Conservation (phyloP, 164 flowering plant genomes). For the Cinnamomum micranthum region DNA sequence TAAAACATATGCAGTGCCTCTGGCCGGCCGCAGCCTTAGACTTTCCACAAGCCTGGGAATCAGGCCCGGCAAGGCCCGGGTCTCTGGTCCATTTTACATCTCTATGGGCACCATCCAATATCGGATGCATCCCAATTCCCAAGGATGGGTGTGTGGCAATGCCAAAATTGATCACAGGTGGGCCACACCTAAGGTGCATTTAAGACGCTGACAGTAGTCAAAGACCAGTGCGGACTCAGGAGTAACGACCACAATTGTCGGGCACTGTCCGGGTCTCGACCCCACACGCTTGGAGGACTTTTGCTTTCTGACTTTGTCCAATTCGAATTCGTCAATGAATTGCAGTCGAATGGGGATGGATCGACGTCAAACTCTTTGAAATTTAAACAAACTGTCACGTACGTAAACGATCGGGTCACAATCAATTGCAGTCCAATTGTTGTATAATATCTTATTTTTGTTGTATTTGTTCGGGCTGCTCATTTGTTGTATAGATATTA, state of each 20-base stretch:
- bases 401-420: no score
- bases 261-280: background rate
- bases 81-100: no score
- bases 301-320: background rate
- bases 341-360: no score
- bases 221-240: background rate
- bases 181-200: background rate
- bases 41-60: no score
- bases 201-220: background rate
- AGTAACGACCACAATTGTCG: background rate
- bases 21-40: no score
- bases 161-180: no score
- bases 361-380: no score
- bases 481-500: no score
- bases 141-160: background rate
- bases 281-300: background rate
- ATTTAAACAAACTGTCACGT: no score
- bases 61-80: no score
- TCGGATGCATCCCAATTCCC: background rate
- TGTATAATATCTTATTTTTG: background rate
- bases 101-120: background rate
- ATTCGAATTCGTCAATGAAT: no score
- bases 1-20: no score
- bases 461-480: background rate
- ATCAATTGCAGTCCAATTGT: background rate